Evolutionary conservation across 225 moss, liverwort and hornwort genomes (phyloP), one percentile per base, ranked within the genome.

Genomic region (Bryum argenteum): DNA sequence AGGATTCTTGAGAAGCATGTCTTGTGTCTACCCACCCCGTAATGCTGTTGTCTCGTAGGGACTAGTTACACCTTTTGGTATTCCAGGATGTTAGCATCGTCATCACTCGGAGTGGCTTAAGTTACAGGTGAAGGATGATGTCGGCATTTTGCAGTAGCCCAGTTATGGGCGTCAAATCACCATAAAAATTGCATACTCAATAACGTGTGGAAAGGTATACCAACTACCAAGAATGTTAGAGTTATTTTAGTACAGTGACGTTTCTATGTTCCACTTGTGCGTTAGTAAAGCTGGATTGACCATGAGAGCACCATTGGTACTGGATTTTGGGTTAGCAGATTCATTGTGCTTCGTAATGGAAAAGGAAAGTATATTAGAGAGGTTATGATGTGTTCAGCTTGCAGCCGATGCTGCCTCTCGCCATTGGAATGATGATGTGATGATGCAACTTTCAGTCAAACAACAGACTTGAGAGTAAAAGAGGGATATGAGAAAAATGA

Each of bases 1-100:
- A 14, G 58, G 75, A 69, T 67, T 82, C 50, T 57, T 85, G 1
- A 43, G 72, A 71, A 73, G 63, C 68, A 53, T 80, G 55, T 67
- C 71, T 9, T 84, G 74, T 72, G 62, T 80, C 2, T 72, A 65
- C 50, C 73, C 68, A 71, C 24, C 75, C 20, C 54, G 38, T 13
- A 41, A 52, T 24, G 6, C 59, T 23, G 65, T 70, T 42, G 65
- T 52, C 54, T 70, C 71, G 23, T 58, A 72, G 71, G 58, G n/a
- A 68, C n/a, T 45, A 38, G 62, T 54, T 24, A 12, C 28, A 17
- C 10, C 57, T 45, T 39, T 16, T 38, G 45, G 23, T 39, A 65
- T 45, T 64, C 65, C 8, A 58, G 33, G 52, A 28, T 40, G 65
- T 50, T 71, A 24, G 41, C 52, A 42, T 52, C 41, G 8, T 22